Evolutionary conservation across 139 green algal genomes (phyloP).

Genomic region (Desmodesmus armatus): DNA sequence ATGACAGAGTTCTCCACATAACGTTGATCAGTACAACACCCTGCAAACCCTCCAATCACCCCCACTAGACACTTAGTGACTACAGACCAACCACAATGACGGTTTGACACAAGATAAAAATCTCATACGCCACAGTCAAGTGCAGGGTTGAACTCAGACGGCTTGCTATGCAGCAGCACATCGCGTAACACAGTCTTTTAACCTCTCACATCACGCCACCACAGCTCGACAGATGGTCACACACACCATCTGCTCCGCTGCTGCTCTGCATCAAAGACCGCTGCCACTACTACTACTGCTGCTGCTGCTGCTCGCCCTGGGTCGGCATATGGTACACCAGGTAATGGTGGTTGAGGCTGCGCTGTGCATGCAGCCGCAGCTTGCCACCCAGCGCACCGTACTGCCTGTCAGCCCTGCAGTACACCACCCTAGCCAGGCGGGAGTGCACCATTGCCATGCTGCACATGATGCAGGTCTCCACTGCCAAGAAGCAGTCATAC

Average conservation of each 20-base stretch:
- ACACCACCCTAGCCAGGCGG: slow-evolving; percentile 81
- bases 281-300: not conserved
- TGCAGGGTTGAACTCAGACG: no score
- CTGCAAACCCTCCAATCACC: no score
- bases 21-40: no score
- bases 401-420: slow-evolving; percentile 50
- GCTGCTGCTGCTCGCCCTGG: not conserved
- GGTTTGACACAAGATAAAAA: no score
- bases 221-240: no score
- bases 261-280: not conserved
- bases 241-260: not conserved
- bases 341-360: slow-evolving; percentile 90
- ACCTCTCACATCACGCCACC: no score
- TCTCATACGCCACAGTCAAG: no score
- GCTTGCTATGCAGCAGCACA: no score
- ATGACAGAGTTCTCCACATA: no score
- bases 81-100: no score
- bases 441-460: slow-evolving; percentile 95
- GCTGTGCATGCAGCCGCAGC: slow-evolving; percentile 71
- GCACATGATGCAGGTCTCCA: slow-evolving; percentile 96
- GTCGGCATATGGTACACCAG: slow-evolving; percentile 72
- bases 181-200: no score
- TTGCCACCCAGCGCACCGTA: slow-evolving; percentile 67
- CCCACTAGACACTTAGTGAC: no score
- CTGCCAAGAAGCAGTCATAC: slow-evolving; percentile 87